A percentile compares a stretch with the other conserved stretches of the same genome.
Evolutionary conservation across 805 yeast species (phyloP).

Genomic region (Candida mattraensis): DNA sequence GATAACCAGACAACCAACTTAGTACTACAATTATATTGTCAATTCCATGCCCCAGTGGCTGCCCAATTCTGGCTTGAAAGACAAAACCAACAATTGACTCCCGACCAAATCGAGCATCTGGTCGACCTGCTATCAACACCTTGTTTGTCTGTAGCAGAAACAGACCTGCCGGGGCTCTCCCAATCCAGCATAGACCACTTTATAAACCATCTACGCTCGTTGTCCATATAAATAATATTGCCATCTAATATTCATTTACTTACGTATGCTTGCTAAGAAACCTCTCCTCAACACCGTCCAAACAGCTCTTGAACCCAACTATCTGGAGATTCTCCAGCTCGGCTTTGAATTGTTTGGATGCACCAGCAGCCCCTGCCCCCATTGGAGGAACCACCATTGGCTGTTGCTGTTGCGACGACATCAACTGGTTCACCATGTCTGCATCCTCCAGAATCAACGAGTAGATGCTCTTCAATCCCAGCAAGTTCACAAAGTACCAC

Average conservation of each 20-base stretch:
- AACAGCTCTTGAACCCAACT: constrained; percentile 48
- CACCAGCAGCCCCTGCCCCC: constrained; percentile 61
- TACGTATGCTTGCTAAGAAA: constrained; percentile 31
- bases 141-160: constrained; percentile 1
- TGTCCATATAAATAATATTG: constrained; percentile 3
- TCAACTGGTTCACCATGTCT: constrained; percentile 44
- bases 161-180: constrained; percentile 10
- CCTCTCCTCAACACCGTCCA: constrained; percentile 64
- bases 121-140: constrained; percentile 2
- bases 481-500: constrained; percentile 88
- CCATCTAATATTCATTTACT: constrained; percentile 4
- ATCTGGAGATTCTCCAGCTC: constrained; percentile 66
- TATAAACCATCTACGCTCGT: constrained; percentile 5
- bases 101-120: constrained; percentile 7
- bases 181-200: constrained; percentile 8
- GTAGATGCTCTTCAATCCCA: constrained; percentile 81
- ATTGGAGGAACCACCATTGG: constrained; percentile 29
- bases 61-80: constrained; percentile 23
- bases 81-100: constrained; percentile 6
- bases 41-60: constrained; percentile 26
- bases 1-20: constrained; percentile 10
- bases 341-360: constrained; percentile 59
- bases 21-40: constrained; percentile 22
- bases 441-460: constrained; percentile 62
- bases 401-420: constrained; percentile 41